Evolutionary conservation across 1,284 basidiomycete genomes (phyloP).

Genomic region (Sphagnurus paluster): DNA sequence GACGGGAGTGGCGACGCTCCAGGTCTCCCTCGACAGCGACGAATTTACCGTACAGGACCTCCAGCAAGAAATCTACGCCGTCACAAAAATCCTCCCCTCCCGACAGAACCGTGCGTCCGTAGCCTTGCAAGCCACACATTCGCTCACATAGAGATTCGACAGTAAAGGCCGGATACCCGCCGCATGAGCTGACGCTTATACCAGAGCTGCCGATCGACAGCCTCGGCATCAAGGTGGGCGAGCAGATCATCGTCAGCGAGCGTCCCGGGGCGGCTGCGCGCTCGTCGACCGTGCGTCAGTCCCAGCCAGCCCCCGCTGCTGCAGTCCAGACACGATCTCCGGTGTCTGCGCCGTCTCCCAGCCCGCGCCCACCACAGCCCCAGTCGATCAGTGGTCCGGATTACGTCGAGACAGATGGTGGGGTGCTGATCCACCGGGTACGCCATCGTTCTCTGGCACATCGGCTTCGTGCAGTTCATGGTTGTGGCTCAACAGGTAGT

Average conservation of each 20-base stretch:
- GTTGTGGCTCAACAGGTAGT: slow-evolving; percentile 54
- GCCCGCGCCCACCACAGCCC: slow-evolving; percentile 11
- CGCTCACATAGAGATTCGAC: slow-evolving; percentile 9
- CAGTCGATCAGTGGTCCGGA: slow-evolving; percentile 47
- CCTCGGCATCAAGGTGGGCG: slow-evolving; percentile 74
- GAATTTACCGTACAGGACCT: slow-evolving; percentile 69
- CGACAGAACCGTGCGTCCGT: slow-evolving; percentile 70
- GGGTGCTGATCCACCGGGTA: slow-evolving; percentile 72
- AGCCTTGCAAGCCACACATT: slow-evolving; percentile 7
- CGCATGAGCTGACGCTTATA: slow-evolving; percentile 67
- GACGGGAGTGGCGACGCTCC: slow-evolving; percentile 77
- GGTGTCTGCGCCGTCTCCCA: not conserved
- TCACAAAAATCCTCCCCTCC: slow-evolving; percentile 71
- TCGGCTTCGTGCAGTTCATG: not conserved
- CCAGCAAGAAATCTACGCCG: slow-evolving; percentile 65
- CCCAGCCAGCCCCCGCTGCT: slow-evolving; percentile 2
- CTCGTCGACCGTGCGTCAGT: slow-evolving; percentile 11
- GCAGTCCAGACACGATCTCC: slow-evolving; percentile 3
- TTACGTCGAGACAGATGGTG: slow-evolving; percentile 58
- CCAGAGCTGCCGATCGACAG: slow-evolving; percentile 72
- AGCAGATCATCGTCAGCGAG: slow-evolving; percentile 81
- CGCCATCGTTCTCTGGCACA: slow-evolving; percentile 17
- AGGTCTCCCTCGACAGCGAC: slow-evolving; percentile 58
- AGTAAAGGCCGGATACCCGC: slow-evolving; percentile 90
- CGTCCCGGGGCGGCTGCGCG: slow-evolving; percentile 23